Evolutionary conservation across 208 protist species (phyloP).

Genomic region (Trypanosoma theileri): DNA sequence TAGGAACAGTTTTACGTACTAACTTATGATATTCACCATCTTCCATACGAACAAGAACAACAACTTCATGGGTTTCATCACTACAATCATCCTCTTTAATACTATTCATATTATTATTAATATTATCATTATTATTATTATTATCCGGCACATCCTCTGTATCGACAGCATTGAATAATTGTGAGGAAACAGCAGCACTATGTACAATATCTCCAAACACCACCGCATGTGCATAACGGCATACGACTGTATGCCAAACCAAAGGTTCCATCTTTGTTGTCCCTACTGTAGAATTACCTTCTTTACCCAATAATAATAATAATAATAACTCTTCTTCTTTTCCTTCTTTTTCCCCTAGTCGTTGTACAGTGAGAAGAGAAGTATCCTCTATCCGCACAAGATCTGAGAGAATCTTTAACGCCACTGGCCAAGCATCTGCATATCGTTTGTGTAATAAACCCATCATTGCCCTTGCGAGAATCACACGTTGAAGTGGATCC

Average conservation of each 20-base stretch:
- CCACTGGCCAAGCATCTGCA: conserved; percentile 67
- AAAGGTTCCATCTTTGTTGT: conserved; percentile 38
- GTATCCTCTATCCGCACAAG: conserved; percentile 68
- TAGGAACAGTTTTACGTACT: too few relatives aligned
- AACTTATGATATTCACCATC: neutral
- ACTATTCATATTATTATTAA: too few relatives aligned
- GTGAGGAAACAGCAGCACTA: neutral
- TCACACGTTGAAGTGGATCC: conserved; percentile 50
- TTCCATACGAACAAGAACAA: neutral
- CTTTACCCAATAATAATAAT: neutral
- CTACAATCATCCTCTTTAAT: neutral
- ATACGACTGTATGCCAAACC: conserved; percentile 72
- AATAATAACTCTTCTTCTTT: neutral
- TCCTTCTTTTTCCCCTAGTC: neutral
- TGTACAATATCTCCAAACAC: conserved; percentile 72
- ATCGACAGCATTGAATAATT: too few relatives aligned
- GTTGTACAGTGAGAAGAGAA: neutral
- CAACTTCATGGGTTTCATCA: conserved; percentile 21
- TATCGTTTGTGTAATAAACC: conserved; percentile 84
- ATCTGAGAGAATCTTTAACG: conserved; percentile 51
- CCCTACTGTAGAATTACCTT: neutral
- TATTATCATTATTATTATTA: neutral
- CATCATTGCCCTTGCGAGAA: conserved; percentile 75
- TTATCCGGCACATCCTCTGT: neutral
- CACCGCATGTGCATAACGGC: conserved; percentile 60